Evolutionary conservation across 495 filamentous ascomycete genomes (phyloP).

Genomic region (Endocarpon pusillum): DNA sequence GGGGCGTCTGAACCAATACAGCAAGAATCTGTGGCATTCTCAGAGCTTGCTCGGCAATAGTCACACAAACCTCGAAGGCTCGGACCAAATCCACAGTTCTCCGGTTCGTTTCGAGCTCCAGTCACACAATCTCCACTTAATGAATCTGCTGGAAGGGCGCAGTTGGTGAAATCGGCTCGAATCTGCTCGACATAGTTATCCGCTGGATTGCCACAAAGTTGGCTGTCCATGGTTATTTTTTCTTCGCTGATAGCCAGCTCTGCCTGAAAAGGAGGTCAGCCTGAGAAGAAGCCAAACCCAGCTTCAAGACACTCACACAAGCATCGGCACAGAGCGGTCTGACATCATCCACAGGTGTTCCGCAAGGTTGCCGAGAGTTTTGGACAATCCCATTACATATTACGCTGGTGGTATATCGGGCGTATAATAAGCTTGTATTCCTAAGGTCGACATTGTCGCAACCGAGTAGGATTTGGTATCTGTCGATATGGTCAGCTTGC

Average conservation of each 20-base stretch:
- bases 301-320: conserved; percentile 47
- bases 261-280: conserved; percentile 37
- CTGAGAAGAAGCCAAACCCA: neutral
- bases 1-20: conserved; percentile 68
- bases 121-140: conserved; percentile 58
- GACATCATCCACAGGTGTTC: conserved; percentile 41
- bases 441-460: conserved; percentile 62
- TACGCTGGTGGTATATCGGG: conserved; percentile 80
- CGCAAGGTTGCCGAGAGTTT: conserved; percentile 62
- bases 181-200: conserved; percentile 56
- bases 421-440: conserved; percentile 75
- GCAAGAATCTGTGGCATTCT: conserved; percentile 89
- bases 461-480: conserved; percentile 63
- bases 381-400: conserved; percentile 93
- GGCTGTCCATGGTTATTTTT: conserved; percentile 55
- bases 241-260: conserved; percentile 76
- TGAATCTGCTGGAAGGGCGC: conserved; percentile 62
- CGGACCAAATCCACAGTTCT: conserved; percentile 71
- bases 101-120: conserved; percentile 61
- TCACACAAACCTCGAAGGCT: conserved; percentile 76
- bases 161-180: conserved; percentile 82
- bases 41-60: conserved; percentile 66
- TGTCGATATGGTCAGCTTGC: conserved; percentile 17
- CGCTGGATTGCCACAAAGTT: conserved; percentile 49
- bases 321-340: conserved; percentile 76